Evolutionary conservation across 768 basidiomycete genomes (phyloP).

Genomic region (Leccinellum luteum): DNA sequence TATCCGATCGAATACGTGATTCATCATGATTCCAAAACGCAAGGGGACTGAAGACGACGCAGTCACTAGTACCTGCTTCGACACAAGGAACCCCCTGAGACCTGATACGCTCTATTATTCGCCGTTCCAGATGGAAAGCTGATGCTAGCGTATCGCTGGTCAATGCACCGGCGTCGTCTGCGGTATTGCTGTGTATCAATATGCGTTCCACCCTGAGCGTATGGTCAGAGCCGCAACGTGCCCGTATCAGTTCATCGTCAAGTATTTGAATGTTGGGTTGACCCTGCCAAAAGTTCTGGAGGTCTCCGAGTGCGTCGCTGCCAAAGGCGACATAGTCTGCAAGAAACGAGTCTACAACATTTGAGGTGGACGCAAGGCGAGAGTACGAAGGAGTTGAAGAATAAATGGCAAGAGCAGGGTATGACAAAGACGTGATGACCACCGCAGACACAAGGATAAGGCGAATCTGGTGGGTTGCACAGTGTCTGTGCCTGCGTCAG

Average conservation of each 20-base stretch:
- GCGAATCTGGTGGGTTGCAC: slow-evolving; percentile 86
- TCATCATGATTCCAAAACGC: slow-evolving; percentile 73
- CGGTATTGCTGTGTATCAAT: slow-evolving; percentile 54
- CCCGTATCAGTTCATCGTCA: slow-evolving; percentile 68
- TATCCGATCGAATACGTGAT: slow-evolving; percentile 48
- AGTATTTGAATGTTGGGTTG: slow-evolving; percentile 60
- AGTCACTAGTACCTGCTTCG: slow-evolving; percentile 48
- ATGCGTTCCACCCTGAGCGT: slow-evolving; percentile 78
- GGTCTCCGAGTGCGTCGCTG: slow-evolving; percentile 56
- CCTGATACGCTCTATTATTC: slow-evolving; percentile 46
- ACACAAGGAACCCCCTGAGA: slow-evolving; percentile 52
- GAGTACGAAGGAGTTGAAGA: slow-evolving; percentile 69
- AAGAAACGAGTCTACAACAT: slow-evolving; percentile 62
- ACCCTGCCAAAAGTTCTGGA: slow-evolving; percentile 70
- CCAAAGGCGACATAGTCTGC: slow-evolving; percentile 51
- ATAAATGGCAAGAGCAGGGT: slow-evolving; percentile 86
- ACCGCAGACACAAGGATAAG: slow-evolving; percentile 85
- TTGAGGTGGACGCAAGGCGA: slow-evolving; percentile 47
- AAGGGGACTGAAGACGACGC: slow-evolving; percentile 71
- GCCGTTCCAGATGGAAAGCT: slow-evolving; percentile 61
- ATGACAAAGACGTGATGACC: slow-evolving; percentile 86
- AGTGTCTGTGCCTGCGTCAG: slow-evolving; percentile 54
- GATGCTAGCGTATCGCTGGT: slow-evolving; percentile 61
- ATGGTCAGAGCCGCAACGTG: slow-evolving; percentile 65
- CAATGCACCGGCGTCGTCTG: slow-evolving; percentile 48